Conservation (phyloP, 768 basidiomycete genomes). For the Tubosaeta brunneosetosa region DNA sequence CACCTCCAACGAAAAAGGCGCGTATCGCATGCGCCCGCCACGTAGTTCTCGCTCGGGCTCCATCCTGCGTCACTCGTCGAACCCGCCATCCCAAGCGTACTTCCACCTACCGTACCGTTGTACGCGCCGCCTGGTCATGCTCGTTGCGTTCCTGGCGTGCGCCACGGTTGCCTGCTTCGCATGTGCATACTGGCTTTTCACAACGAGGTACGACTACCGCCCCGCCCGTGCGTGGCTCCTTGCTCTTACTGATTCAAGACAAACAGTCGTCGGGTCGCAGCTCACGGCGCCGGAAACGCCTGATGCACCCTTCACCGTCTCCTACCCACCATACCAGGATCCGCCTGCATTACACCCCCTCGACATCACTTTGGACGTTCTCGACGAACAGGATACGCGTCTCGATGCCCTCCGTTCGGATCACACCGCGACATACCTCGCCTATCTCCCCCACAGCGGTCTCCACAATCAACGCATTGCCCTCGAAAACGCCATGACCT, state of each 20-base stretch:
- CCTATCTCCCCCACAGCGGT: constrained; percentile 80
- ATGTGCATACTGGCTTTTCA: constrained; percentile 59
- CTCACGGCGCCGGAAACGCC: neutral
- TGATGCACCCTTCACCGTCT: neutral
- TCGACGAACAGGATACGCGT: constrained; percentile 20
- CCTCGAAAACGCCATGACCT: constrained; percentile 77
- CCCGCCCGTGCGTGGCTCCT: constrained; percentile 13
- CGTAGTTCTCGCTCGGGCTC: constrained; percentile 26
- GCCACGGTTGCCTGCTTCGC: constrained; percentile 52
- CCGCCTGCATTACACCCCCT: neutral
- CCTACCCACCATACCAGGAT: neutral
- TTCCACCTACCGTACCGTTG: constrained; percentile 18
- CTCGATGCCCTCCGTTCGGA: constrained; percentile 12
- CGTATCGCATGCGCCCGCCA: constrained; percentile 55
- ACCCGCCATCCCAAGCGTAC: constrained; percentile 3
- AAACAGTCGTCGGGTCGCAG: constrained; percentile 19
- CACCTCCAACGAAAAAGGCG: constrained; percentile 59
- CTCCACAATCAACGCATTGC: constrained; percentile 86
- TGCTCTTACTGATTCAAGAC: constrained; percentile 16
- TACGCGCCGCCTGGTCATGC: constrained; percentile 36
- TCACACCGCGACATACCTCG: constrained; percentile 45
- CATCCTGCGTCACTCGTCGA: constrained; percentile 17
- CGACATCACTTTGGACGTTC: constrained; percentile 28
- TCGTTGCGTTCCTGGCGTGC: constrained; percentile 44
- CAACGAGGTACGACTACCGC: constrained; percentile 50